Conservation (phyloP, 1,139 yeast genomes). For the Zygoascus sp. region DNA sequence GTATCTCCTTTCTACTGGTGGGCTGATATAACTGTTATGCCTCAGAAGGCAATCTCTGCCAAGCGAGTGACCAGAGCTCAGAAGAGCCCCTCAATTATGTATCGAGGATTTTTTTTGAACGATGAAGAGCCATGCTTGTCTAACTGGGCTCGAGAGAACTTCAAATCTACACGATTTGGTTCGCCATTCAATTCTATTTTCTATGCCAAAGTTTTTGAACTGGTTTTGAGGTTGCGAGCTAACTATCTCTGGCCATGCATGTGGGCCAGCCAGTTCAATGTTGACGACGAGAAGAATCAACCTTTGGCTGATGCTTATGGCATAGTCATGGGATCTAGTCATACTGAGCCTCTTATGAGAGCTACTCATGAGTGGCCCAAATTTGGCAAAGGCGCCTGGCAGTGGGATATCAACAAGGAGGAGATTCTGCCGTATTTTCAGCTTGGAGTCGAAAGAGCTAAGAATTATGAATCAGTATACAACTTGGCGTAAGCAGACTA, state of each 20-base stretch:
- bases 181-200: slow-evolving; percentile 19
- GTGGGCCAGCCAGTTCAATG: slow-evolving; percentile 23
- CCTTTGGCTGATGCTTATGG: slow-evolving; percentile 23
- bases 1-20: slow-evolving; percentile 23
- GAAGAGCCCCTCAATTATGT: slow-evolving; percentile 19
- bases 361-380: slow-evolving; percentile 23
- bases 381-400: slow-evolving; percentile 23
- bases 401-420: slow-evolving; percentile 18
- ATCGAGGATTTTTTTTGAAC: slow-evolving; percentile 22
- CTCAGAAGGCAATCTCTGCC: not conserved
- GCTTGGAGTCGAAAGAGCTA: slow-evolving; percentile 19
- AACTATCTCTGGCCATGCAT: slow-evolving; percentile 24
- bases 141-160: slow-evolving; percentile 18
- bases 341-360: slow-evolving; percentile 23
- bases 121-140: slow-evolving; percentile 22
- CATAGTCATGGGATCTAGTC: slow-evolving; percentile 23
- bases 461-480: slow-evolving; percentile 20
- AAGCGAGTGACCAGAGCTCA: slow-evolving; percentile 8
- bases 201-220: slow-evolving; percentile 21
- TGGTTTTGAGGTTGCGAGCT: slow-evolving; percentile 19
- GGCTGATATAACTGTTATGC: slow-evolving; percentile 18
- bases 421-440: slow-evolving; percentile 18
- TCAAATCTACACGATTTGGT: slow-evolving; percentile 15
- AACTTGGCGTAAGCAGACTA: slow-evolving; percentile 10
- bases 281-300: slow-evolving; percentile 19